Base-by-base conservation (phyloP, 2,329 filamentous ascomycete species). In the Claviceps fusiformis region DNA sequence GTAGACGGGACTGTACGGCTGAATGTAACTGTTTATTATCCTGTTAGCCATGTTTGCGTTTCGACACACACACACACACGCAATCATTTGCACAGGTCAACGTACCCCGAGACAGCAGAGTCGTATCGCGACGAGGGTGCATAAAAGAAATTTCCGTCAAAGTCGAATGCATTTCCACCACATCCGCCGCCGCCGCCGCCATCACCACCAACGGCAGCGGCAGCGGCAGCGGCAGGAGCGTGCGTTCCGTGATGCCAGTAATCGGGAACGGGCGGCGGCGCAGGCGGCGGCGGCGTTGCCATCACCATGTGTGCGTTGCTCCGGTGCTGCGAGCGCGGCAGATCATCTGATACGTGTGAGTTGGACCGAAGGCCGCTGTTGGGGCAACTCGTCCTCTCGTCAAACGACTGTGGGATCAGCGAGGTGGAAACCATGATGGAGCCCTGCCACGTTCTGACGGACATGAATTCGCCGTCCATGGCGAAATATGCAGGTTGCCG, bases 371-470 rank as follows among this genome's bases (percentile, higher is more conserved):
- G 9, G 11, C 46, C 17, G 27, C 29, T 45, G 9, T 50, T 41
- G 33, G 54, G 33, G 19, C 52, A 48, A 24, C 44, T 46, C 19
- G 43, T 52, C 33, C 47, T 53, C 29, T 53, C 50, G 35, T 52
- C 54, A 3, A 48, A 47, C 5, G 54, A 55, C 6, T 43, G 54
- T n/a, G 54, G 54, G 13, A 55, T 27, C 19, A 55, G 35, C 27
- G 50, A 47, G 19, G 49, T 55, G 5, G 54, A 55, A 46, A 55
- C 54, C 50, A 52, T 53, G 50, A 55, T 37, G 50, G 31, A 43
- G 44, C 54, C 54, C 44, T 55, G 54, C 54, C 54, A 55, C n/a
- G 54, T 55, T 9, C 27, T 55, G 43, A 55, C 54, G 35, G 50
- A 33, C 17, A 55, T 15, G 4, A 55, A 55, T 17, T 55, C 43